Evolutionary conservation across 2,329 filamentous ascomycete genomes (phyloP), one percentile per base, ranked within the genome.

Genomic region (Pseudocercospora cruenta): DNA sequence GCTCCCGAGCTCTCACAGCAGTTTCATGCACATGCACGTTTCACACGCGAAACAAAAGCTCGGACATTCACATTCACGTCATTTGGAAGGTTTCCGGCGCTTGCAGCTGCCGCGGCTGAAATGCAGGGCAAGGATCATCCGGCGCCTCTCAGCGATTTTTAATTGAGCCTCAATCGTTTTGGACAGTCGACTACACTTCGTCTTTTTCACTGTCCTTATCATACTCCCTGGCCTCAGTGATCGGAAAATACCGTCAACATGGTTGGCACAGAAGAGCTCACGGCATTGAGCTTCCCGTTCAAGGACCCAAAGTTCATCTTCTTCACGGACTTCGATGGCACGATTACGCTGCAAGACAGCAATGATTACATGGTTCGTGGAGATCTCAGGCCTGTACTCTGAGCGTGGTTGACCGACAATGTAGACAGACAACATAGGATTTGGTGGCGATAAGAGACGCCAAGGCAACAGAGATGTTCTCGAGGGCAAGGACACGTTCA

Each of bases 291-390:
- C 69, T 79, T 77, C 65, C 76, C 76, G 0, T 77, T 78, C 73
- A 69, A 76, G 65, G 88, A 91, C 78, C 94, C 94, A 60, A 91
- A 93, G 81, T 91, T 92, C 83, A 94, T 99, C 84, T 97, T 99
- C 87, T 98, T 98, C 84, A 97, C 94, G 73, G 95, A 99, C 82
- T 98, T 98, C 78, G 95, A 99, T 81, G 95, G 95, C 75, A 98
- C 94, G 62, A 94, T 97, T 78, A 97, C 94, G 58, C 85, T 88
- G 64, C 83, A 87, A 75, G 88, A 90, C 79, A 88, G 86, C 81
- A 90, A 90, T 83, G 88, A 90, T 77, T 88, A 82, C 75, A 83
- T 90, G 82, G 86, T 87, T 79, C 61, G 31, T 36, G 60, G 24
- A 24, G 2, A 24, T 0, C 24, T 22, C 39, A 3, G 19, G 28